phyloP scores from a whole-genome alignment of 1,284 basidiomycete species.

The Amylostereum chailletii region DNA sequence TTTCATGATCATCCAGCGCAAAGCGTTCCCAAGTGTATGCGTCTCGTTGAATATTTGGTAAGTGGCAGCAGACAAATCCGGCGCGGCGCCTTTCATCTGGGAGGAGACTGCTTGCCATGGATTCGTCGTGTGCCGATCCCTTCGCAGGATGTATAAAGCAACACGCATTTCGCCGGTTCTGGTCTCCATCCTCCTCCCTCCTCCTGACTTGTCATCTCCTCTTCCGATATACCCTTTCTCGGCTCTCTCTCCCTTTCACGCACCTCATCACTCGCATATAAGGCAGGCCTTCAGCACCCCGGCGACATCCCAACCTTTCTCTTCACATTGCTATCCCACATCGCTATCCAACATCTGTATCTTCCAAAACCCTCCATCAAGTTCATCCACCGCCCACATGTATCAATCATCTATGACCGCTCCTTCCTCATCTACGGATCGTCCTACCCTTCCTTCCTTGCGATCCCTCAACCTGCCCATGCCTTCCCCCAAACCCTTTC shows the following conservation, averaged over 20 bases:
- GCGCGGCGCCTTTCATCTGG: constrained; percentile 68
- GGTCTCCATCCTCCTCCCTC: constrained; percentile 14
- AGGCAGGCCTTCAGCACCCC: constrained; percentile 29
- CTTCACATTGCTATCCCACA: constrained; percentile 2
- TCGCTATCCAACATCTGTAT: constrained; percentile 2
- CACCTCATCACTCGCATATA: constrained; percentile 9
- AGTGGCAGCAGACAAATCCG: constrained; percentile 85
- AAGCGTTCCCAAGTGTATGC: constrained; percentile 90
- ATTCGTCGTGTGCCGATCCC: neutral
- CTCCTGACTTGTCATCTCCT: constrained; percentile 8
- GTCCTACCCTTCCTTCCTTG: constrained; percentile 51
- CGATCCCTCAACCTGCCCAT: constrained; percentile 40
- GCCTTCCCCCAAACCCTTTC: constrained; percentile 8
- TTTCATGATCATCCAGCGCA: constrained; percentile 99
- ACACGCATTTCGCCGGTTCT: constrained; percentile 11
- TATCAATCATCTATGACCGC: constrained; percentile 23
- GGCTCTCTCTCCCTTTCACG: constrained; percentile 13
- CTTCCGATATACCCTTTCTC: constrained; percentile 17
- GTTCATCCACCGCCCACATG: neutral
- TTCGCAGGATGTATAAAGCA: constrained; percentile 20
- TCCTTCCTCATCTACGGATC: constrained; percentile 19
- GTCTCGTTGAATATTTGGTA: constrained; percentile 92
- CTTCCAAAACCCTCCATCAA: neutral
- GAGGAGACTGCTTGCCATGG: neutral
- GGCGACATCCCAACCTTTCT: constrained; percentile 14